Evolutionary conservation across 2,329 filamentous ascomycete species (phyloP).

Genomic region (Epichloe coenophiala): DNA sequence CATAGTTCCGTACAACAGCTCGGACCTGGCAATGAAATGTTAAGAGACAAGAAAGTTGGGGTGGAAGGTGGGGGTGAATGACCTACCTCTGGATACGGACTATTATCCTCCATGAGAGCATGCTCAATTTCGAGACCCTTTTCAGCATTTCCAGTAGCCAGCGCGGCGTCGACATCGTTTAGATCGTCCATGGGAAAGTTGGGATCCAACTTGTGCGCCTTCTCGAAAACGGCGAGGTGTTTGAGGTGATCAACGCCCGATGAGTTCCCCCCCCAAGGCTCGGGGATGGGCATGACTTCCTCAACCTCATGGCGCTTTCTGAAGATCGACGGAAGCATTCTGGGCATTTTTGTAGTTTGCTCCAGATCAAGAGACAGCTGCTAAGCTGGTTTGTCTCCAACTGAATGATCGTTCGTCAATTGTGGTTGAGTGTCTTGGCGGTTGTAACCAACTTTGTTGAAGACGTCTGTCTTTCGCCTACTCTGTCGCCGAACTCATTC

Average conservation of each 20-base stretch:
- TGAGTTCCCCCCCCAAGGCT: constrained; percentile 23
- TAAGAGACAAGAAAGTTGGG: not conserved
- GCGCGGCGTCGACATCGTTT: constrained; percentile 45
- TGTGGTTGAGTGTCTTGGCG: not conserved
- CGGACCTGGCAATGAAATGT: constrained; percentile 33
- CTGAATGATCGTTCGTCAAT: not conserved
- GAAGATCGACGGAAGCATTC: constrained; percentile 25
- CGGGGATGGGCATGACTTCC: constrained; percentile 29
- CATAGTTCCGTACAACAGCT: constrained; percentile 50
- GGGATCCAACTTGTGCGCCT: constrained; percentile 49
- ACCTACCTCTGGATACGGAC: constrained; percentile 50
- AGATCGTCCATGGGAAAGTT: constrained; percentile 50
- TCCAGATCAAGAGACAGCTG: not conserved
- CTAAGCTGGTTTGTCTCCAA: not conserved
- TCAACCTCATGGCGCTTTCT: constrained; percentile 33
- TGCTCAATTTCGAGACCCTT: constrained; percentile 44
- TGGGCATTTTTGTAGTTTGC: not conserved
- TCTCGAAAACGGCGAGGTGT: constrained; percentile 42
- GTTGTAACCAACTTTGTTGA: not conserved
- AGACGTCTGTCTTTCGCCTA: not conserved
- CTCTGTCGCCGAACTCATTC: not conserved
- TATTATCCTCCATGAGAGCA: constrained; percentile 48
- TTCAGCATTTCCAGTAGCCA: constrained; percentile 39
- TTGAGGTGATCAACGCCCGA: constrained; percentile 28
- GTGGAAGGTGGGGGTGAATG: too few relatives aligned